Percentiles rank a stretch among this genome's conserved stretches.
phyloP scores from a whole-genome alignment of 1,139 yeast species.

The Geotrichum bryndzae region DNA sequence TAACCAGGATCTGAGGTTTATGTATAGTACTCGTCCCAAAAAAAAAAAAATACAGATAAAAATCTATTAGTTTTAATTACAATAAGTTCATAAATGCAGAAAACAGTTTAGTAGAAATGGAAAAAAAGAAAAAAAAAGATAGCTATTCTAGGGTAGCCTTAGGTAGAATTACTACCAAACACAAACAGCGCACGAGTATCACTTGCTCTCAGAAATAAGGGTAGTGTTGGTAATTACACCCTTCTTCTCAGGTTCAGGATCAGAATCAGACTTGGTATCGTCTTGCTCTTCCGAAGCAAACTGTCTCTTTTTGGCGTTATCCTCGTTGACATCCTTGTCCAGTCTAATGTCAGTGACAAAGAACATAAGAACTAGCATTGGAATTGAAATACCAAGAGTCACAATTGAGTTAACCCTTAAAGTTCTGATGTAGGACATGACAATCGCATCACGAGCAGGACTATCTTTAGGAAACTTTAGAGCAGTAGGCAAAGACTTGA shows the following conservation, averaged over 20 bases:
- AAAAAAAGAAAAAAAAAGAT: not conserved
- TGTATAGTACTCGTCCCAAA: too few species aligned
- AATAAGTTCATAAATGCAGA: too few species aligned
- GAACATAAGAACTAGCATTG: not conserved
- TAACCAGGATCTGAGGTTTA: too few species aligned
- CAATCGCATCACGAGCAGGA: constrained; percentile 3
- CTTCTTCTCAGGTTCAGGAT: not conserved
- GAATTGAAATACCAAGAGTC: not conserved
- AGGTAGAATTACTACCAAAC: not conserved
- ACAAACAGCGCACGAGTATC: not conserved
- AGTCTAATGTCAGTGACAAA: not conserved
- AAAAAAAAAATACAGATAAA: too few species aligned
- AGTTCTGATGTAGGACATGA: not conserved
- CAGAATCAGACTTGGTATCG: not conserved
- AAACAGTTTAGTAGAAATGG: not conserved
- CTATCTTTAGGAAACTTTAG: not conserved
- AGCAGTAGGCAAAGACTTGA: constrained; percentile 3
- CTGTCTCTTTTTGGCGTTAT: not conserved
- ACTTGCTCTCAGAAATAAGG: not conserved
- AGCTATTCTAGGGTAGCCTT: not conserved
- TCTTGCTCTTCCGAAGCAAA: not conserved
- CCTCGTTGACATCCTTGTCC: not conserved
- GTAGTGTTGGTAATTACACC: not conserved
- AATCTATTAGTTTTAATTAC: too few species aligned
- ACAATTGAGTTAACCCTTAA: not conserved